Evolutionary conservation across 345 rosid genomes (phyloP).

Genomic region (Citropsis articulata): DNA sequence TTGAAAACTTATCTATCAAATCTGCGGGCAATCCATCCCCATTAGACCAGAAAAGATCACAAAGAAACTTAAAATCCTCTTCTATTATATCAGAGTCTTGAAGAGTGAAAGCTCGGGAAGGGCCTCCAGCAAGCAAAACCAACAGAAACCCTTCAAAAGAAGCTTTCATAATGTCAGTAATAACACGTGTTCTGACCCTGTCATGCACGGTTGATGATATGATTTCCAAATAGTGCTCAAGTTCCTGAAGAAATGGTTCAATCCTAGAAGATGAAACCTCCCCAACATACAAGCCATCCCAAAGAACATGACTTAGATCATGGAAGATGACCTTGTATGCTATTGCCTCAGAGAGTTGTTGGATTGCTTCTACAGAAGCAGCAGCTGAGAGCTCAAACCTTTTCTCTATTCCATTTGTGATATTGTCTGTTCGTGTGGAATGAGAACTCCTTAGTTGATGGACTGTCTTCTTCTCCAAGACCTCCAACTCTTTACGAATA

Average conservation of each 20-base stretch:
- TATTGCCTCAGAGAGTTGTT: slow-evolving; percentile 69
- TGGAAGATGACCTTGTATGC: slow-evolving; percentile 82
- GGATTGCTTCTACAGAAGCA: slow-evolving; percentile 74
- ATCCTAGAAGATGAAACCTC: slow-evolving; percentile 79
- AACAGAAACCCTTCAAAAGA: slow-evolving; percentile 86
- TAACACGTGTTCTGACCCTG: slow-evolving; percentile 74
- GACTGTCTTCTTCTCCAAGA: slow-evolving; percentile 54
- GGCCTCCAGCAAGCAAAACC: slow-evolving; percentile 94
- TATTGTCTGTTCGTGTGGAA: slow-evolving; percentile 35
- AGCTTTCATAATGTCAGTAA: slow-evolving; percentile 89
- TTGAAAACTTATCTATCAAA: slow-evolving; percentile 69
- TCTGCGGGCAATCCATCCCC: slow-evolving; percentile 91
- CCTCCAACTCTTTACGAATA: slow-evolving; percentile 58
- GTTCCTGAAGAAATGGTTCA: slow-evolving; percentile 78
- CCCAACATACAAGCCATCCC: slow-evolving; percentile 76
- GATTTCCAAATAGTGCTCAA: slow-evolving; percentile 66
- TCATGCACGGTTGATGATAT: slow-evolving; percentile 77
- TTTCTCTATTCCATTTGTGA: slow-evolving; percentile 44
- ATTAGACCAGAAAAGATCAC: slow-evolving; percentile 87
- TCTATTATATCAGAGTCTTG: slow-evolving; percentile 66
- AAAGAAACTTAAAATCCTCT: slow-evolving; percentile 77
- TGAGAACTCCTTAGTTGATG: slow-evolving; percentile 64
- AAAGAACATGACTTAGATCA: slow-evolving; percentile 72
- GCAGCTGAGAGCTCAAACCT: slow-evolving; percentile 68
- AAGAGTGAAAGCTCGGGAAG: slow-evolving; percentile 63